Percentiles rank a stretch among this genome's conserved stretches.
These are phyloP conservation scores for Yarrowia sp. DNA, from an alignment of 805 yeast species.

Conservation along the genomic window DNA sequence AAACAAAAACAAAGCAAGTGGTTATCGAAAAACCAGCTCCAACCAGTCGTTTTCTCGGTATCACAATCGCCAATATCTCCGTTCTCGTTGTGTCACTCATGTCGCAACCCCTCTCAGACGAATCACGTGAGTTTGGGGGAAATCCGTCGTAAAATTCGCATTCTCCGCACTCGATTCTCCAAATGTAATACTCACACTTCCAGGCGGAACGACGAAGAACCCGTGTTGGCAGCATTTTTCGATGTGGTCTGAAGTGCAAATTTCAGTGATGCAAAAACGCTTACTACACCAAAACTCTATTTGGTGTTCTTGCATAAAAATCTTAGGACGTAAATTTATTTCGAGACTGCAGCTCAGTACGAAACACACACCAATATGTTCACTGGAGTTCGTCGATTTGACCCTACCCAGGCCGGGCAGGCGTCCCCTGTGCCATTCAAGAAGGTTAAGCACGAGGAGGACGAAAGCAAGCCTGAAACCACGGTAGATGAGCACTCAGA, in stretches of 20 bases:
- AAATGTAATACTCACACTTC: slow-evolving; percentile 37
- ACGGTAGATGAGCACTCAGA: not conserved
- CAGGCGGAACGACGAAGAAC: slow-evolving; percentile 41
- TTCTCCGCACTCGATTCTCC: not conserved
- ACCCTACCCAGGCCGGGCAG: slow-evolving; percentile 5
- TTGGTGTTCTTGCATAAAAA: not conserved
- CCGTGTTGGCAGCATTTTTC: slow-evolving; percentile 23
- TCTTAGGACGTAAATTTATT: slow-evolving; percentile 5
- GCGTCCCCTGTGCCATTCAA: not conserved
- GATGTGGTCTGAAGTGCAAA: slow-evolving; percentile 2
- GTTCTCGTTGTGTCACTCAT: not conserved
- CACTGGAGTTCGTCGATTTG: slow-evolving; percentile 23
- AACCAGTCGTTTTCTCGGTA: not conserved
- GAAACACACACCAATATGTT: not conserved
- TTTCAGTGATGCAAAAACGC: slow-evolving; percentile 12
- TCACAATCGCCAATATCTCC: not conserved
- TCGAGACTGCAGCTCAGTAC: not conserved
- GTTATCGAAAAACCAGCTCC: not conserved
- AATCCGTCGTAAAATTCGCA: not conserved
- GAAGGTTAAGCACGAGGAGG: slow-evolving; percentile 19
- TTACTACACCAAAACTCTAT: slow-evolving; percentile 2
- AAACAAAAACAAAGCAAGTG: not conserved
- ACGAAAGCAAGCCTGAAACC: not conserved
- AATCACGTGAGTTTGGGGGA: not conserved
- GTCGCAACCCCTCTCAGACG: not conserved